Percentiles rank a stretch among this genome's conserved stretches.
phyloP scores from a whole-genome alignment of 177 flowering plant species.

The Telopea speciosissima region DNA sequence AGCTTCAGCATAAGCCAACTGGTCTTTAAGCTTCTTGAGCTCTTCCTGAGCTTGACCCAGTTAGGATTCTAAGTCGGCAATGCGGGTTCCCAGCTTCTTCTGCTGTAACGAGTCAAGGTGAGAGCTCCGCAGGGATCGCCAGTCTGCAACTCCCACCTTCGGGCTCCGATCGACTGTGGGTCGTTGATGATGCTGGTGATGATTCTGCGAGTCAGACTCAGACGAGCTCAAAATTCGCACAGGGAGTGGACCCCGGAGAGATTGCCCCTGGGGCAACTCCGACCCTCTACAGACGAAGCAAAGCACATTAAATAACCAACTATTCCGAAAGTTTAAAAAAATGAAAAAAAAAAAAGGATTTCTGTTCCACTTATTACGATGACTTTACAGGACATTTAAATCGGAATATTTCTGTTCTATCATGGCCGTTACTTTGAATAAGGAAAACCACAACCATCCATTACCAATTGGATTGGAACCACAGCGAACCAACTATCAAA shows the following conservation, averaged over 20 bases:
- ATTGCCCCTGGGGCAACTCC: constrained; percentile 62
- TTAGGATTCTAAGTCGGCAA: constrained; percentile 59
- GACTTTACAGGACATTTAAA: too few relatives aligned
- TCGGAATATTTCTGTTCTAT: too few relatives aligned
- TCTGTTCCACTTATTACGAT: too few relatives aligned
- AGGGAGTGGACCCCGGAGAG: constrained; percentile 45
- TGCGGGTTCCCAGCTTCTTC: constrained; percentile 61
- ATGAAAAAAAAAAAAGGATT: background rate
- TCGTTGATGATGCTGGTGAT: constrained; percentile 29
- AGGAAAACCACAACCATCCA: too few relatives aligned
- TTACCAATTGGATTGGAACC: too few relatives aligned
- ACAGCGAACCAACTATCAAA: too few relatives aligned
- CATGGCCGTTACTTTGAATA: too few relatives aligned
- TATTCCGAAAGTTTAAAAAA: too few relatives aligned
- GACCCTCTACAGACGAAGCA: constrained; percentile 29
- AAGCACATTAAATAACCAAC: too few relatives aligned
- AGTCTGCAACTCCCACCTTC: constrained; percentile 44
- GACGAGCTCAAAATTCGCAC: constrained; percentile 58
- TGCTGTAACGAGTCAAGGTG: constrained; percentile 44
- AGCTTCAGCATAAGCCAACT: constrained; percentile 61
- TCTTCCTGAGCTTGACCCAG: constrained; percentile 63
- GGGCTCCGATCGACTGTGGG: constrained; percentile 53
- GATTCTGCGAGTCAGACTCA: constrained; percentile 42
- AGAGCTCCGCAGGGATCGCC: constrained; percentile 61
- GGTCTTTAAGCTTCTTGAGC: constrained; percentile 53